Percentiles rank a stretch among this genome's conserved stretches.
These are phyloP conservation scores for Neospora caninum DNA, from an alignment of 169 alveolate species.

Conservation along the genomic window DNA sequence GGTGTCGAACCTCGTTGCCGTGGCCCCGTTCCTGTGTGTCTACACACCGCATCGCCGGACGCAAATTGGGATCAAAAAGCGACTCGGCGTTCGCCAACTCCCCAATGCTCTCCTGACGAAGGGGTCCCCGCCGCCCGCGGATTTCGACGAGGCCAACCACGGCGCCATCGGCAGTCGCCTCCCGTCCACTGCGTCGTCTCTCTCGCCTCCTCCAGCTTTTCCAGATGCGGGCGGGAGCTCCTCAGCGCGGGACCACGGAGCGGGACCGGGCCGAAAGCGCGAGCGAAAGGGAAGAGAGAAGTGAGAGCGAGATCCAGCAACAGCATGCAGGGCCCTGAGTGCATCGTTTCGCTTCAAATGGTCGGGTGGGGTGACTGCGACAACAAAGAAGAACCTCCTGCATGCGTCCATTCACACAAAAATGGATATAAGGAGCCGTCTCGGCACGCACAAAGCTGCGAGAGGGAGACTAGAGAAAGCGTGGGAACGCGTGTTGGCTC, in stretches of 20 bases:
- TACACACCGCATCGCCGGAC: conserved; percentile 34
- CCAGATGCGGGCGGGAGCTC: neutral
- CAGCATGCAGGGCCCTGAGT: neutral
- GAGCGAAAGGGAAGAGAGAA: neutral
- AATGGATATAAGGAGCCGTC: too few species aligned
- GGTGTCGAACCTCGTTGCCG: conserved; percentile 5
- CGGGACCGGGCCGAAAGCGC: neutral
- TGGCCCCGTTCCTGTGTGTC: conserved; percentile 19
- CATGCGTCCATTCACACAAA: too few species aligned
- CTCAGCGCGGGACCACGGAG: neutral
- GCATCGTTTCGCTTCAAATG: too few species aligned
- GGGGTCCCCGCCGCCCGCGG: neutral
- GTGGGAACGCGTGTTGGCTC: too few species aligned
- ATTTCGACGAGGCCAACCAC: neutral
- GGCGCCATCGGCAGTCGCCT: neutral
- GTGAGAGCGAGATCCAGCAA: neutral
- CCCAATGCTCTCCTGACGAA: neutral
- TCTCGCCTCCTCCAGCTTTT: neutral
- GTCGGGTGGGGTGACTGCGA: too few species aligned
- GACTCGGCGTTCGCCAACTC: conserved; percentile 24
- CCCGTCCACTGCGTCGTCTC: neutral
- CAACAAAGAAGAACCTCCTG: too few species aligned
- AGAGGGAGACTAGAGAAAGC: too few species aligned
- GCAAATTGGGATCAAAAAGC: conserved; percentile 29
- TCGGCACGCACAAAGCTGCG: too few species aligned